Percentiles rank a stretch among this genome's conserved stretches.
phyloP scores from a whole-genome alignment of 2,329 filamentous ascomycete species.

The Incumbomyces lentus region DNA sequence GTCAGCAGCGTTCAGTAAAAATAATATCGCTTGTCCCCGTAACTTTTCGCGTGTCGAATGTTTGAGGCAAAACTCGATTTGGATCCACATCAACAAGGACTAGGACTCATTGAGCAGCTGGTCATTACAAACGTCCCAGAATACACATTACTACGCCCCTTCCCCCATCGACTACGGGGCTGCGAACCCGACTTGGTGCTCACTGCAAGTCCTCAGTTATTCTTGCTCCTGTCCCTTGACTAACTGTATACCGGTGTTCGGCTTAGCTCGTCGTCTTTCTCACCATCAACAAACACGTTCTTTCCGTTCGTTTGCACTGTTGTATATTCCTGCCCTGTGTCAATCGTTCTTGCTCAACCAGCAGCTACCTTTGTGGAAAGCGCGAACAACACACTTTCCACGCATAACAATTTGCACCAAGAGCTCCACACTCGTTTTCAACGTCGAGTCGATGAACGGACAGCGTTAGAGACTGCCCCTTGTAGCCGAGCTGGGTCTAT shows the following conservation, averaged over 20 bases:
- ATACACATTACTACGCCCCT: conserved; percentile 6
- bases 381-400: neutral
- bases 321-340: conserved; percentile 1
- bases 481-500: no score
- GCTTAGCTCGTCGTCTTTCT: neutral
- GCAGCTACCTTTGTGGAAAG: neutral
- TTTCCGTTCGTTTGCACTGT: neutral
- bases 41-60: neutral
- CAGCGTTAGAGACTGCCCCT: neutral
- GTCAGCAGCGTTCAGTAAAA: neutral
- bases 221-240: neutral
- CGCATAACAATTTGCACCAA: neutral
- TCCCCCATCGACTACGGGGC: conserved; percentile 2
- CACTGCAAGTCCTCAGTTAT: neutral
- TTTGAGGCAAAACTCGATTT: conserved; percentile 7
- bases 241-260: neutral
- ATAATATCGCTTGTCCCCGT: neutral
- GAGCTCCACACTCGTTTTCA: conserved; percentile 2
- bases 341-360: conserved; percentile 1
- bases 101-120: neutral
- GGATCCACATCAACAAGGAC: conserved; percentile 1
- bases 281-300: neutral
- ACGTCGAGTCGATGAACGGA: neutral
- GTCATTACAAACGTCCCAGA: conserved; percentile 3
- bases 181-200: neutral